A percentile compares a stretch with the other conserved stretches of the same genome.
These are phyloP conservation scores for Meira miltonrushii DNA, from an alignment of 1,284 basidiomycete species.

Conservation along the genomic window DNA sequence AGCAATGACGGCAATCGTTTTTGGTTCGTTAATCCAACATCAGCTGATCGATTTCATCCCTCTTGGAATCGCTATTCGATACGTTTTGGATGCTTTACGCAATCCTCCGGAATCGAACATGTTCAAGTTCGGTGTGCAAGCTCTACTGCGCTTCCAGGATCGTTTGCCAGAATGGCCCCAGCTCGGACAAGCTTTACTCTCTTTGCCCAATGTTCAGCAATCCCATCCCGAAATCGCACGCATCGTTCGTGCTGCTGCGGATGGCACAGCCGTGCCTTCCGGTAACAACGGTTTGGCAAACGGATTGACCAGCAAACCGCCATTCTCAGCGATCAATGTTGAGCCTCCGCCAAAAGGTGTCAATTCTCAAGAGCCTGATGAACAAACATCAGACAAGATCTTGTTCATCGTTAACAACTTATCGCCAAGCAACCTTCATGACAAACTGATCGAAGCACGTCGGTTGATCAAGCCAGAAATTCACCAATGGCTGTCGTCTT, in stretches of 20 bases:
- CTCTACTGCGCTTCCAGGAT: slow-evolving; percentile 78
- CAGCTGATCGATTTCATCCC: slow-evolving; percentile 91
- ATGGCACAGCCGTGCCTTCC: slow-evolving; percentile 16
- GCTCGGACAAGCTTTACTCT: slow-evolving; percentile 79
- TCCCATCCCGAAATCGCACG: slow-evolving; percentile 73
- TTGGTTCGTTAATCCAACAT: slow-evolving; percentile 91
- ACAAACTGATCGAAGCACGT: slow-evolving; percentile 55
- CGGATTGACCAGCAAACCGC: slow-evolving; percentile 48
- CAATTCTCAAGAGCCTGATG: slow-evolving; percentile 61
- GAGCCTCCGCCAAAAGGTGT: slow-evolving; percentile 45
- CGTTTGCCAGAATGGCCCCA: slow-evolving; percentile 90
- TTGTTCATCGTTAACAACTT: slow-evolving; percentile 98
- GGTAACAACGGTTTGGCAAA: slow-evolving; percentile 8
- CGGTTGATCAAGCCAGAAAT: slow-evolving; percentile 36
- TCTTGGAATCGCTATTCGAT: slow-evolving; percentile 92
- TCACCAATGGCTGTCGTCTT: slow-evolving; percentile 86
- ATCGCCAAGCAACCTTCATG: slow-evolving; percentile 84
- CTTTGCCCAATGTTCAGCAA: slow-evolving; percentile 80
- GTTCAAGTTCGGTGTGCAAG: slow-evolving; percentile 93
- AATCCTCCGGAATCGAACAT: slow-evolving; percentile 77
- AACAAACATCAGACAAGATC: slow-evolving; percentile 86
- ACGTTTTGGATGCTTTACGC: slow-evolving; percentile 82
- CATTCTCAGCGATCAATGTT: slow-evolving; percentile 54
- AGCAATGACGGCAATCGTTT: slow-evolving; percentile 90
- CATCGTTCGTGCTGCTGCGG: slow-evolving; percentile 35